These are phyloP conservation scores for Xylaria sp. DNA, from an alignment of 2,329 filamentous ascomycete species.

Conservation along the genomic window DNA sequence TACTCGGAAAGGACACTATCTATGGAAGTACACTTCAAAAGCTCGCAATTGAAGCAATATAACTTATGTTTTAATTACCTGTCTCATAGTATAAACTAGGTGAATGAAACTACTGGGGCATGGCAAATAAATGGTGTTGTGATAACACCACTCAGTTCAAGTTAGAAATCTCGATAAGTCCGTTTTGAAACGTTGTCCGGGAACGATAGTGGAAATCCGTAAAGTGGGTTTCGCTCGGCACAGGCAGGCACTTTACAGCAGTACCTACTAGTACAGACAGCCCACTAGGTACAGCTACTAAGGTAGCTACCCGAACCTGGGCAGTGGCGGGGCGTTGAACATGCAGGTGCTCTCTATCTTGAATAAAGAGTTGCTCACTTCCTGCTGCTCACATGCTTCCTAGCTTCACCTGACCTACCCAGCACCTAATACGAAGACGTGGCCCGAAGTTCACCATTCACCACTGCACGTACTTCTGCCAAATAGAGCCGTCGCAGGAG, in stretches of 20 bases:
- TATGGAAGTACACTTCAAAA: too few species aligned
- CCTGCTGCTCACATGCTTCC: slow-evolving; percentile 32
- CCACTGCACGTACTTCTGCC: not conserved
- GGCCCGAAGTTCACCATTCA: not conserved
- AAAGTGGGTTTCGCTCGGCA: too few species aligned
- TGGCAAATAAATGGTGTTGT: too few species aligned
- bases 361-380: slow-evolving; percentile 25
- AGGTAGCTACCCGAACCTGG: not conserved
- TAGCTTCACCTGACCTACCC: slow-evolving; percentile 21
- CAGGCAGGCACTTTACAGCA: not conserved
- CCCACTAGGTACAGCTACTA: slow-evolving; percentile 5
- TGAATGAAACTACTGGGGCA: too few species aligned
- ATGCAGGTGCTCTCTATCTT: slow-evolving; percentile 8
- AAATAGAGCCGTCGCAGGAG: slow-evolving; percentile 2
- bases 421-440: not conserved
- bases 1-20: too few species aligned
- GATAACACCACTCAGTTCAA: too few species aligned
- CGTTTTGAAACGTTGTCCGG: too few species aligned
- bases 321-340: slow-evolving; percentile 28
- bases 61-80: too few species aligned
- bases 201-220: too few species aligned
- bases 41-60: too few species aligned
- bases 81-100: too few species aligned
- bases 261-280: not conserved
- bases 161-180: too few species aligned